Percentiles rank a stretch among this genome's conserved stretches.
Conservation (phyloP, 2,329 filamentous ascomycete genomes). For the Penicillium sumatraense region DNA sequence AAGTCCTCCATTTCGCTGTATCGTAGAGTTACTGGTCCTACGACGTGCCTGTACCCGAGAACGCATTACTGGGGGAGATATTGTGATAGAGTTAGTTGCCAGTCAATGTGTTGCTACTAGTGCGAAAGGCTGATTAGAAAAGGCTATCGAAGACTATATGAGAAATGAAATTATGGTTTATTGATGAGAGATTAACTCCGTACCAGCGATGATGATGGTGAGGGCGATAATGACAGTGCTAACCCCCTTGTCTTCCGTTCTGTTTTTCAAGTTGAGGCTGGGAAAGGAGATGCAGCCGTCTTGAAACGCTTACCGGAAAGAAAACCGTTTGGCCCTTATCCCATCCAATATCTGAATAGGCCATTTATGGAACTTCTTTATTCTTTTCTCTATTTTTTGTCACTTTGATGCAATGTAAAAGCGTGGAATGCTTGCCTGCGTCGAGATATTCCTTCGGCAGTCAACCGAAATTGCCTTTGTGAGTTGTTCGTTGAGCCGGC, state of each 20-base stretch:
- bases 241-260: conserved; percentile 7
- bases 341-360: neutral
- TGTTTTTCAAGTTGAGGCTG: neutral
- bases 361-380: neutral
- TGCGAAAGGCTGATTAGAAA: neutral
- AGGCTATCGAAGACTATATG: neutral
- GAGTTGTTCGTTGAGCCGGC: conserved; percentile 15
- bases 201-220: neutral
- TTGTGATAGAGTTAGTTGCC: neutral
- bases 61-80: neutral
- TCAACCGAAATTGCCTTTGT: conserved; percentile 8
- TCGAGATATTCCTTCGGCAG: neutral
- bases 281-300: neutral
- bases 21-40: neutral
- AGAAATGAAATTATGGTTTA: neutral
- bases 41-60: neutral
- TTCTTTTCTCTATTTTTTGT: neutral
- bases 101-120: neutral
- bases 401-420: neutral
- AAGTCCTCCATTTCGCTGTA: neutral
- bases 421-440: conserved; percentile 9
- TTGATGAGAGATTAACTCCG: neutral
- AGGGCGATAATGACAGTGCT: neutral
- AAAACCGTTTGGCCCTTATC: neutral
- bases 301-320: neutral